Conservation (phyloP, 1,284 basidiomycete genomes). For the Amylostereum areolatum region DNA sequence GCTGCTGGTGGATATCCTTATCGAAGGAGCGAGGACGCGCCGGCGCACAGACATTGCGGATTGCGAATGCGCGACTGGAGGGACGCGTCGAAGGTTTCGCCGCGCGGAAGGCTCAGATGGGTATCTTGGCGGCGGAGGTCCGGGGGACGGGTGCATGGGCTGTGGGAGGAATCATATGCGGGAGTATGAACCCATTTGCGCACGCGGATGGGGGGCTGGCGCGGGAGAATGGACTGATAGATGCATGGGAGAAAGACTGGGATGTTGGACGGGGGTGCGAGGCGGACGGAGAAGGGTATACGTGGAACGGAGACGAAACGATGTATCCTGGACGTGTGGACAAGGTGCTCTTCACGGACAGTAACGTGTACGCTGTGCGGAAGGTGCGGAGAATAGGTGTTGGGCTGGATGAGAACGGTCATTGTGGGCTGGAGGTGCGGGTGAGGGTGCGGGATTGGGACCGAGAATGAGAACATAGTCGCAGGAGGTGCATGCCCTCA, state of each 20-base stretch:
- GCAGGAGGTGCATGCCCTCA: too few relatives aligned
- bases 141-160: slow-evolving; percentile 39
- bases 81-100: slow-evolving; percentile 39
- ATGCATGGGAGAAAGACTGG: slow-evolving; percentile 41
- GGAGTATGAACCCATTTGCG: slow-evolving; percentile 66
- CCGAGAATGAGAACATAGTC: too few relatives aligned
- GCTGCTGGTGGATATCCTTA: slow-evolving; percentile 48
- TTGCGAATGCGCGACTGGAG: slow-evolving; percentile 69
- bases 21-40: slow-evolving; percentile 30
- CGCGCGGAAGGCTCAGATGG: slow-evolving; percentile 46
- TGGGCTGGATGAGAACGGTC: slow-evolving; percentile 54
- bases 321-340: slow-evolving; percentile 50
- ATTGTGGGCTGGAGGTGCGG: slow-evolving; percentile 51
- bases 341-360: slow-evolving; percentile 52
- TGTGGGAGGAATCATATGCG: slow-evolving; percentile 53
- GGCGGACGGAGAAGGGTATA: slow-evolving; percentile 39
- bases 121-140: slow-evolving; percentile 32
- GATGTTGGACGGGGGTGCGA: slow-evolving; percentile 13
- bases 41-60: slow-evolving; percentile 35
- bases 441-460: slow-evolving; percentile 26
- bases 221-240: slow-evolving; percentile 39
- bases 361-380: slow-evolving; percentile 40
- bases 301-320: slow-evolving; percentile 47
- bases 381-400: slow-evolving; percentile 49
- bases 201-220: slow-evolving; percentile 36